A percentile compares a stretch with the other conserved stretches of the same genome.
Evolutionary conservation across 2,329 filamentous ascomycete genomes (phyloP).

Genomic region (Cercospora sesami): DNA sequence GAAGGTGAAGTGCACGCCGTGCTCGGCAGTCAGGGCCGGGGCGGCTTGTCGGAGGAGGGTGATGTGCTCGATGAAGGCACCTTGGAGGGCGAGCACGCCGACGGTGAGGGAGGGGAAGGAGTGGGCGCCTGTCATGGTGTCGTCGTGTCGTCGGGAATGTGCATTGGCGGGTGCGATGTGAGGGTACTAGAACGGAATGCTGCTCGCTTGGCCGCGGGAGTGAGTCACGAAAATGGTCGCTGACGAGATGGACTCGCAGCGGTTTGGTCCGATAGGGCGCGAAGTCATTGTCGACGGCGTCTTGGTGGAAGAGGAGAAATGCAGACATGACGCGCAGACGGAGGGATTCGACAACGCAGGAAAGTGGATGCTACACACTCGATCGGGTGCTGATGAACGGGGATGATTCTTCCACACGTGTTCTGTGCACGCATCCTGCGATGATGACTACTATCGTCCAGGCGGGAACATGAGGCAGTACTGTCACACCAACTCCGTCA

Average conservation of each 20-base stretch:
- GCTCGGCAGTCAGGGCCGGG: conserved; percentile 12
- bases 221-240: not conserved
- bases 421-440: not conserved
- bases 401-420: not conserved
- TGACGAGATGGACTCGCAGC: not conserved
- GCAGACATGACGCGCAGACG: not conserved
- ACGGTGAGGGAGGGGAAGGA: conserved; percentile 49
- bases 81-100: conserved; percentile 76
- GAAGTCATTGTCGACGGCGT: not conserved
- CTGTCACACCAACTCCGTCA: not conserved
- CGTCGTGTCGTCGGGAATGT: not conserved
- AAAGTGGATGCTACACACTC: not conserved
- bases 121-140: conserved; percentile 14
- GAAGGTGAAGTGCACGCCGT: conserved; percentile 56
- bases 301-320: not conserved
- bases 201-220: not conserved
- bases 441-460: too few relatives aligned
- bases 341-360: not conserved
- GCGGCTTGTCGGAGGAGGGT: conserved; percentile 68
- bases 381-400: not conserved
- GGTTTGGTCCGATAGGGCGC: conserved; percentile 1
- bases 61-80: conserved; percentile 88
- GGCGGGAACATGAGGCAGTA: not conserved
- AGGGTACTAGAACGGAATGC: too few relatives aligned
- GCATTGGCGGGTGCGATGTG: not conserved